Percentiles rank a stretch among this genome's conserved stretches.
phyloP scores from a whole-genome alignment of 148 eudicot species.

The Cornus controversa region DNA sequence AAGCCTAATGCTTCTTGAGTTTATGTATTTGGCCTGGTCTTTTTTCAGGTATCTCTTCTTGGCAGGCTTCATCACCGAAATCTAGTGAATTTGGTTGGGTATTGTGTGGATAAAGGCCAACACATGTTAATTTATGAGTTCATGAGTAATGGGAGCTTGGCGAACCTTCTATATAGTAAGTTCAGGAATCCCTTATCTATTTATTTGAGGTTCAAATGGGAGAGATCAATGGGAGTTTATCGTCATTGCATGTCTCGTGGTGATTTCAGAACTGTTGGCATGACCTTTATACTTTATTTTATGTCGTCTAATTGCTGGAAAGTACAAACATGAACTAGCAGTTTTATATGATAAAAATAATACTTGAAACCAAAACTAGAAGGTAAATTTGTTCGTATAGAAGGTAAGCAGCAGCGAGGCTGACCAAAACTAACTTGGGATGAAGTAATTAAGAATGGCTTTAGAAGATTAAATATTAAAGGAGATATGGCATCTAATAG shows the following conservation, averaged over 20 bases:
- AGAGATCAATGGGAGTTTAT: not conserved
- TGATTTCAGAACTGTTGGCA: not conserved
- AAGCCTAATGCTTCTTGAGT: not conserved
- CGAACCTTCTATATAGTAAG: conserved; percentile 75
- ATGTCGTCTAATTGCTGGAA: not conserved
- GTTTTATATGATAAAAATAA: not conserved
- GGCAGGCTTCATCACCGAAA: conserved; percentile 96
- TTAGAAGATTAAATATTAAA: too few relatives aligned
- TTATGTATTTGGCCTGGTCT: not conserved
- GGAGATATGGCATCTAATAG: too few relatives aligned
- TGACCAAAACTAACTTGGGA: too few relatives aligned
- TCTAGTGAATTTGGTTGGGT: conserved; percentile 95
- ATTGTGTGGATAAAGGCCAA: conserved; percentile 94
- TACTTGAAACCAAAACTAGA: too few relatives aligned
- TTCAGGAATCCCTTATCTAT: not conserved
- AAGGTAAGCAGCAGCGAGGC: too few relatives aligned
- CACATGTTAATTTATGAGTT: conserved; percentile 85
- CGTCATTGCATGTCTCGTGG: not conserved
- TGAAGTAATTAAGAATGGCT: too few relatives aligned
- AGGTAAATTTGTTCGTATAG: too few relatives aligned
- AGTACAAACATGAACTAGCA: not conserved
- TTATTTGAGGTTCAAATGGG: not conserved
- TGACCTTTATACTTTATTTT: not conserved
- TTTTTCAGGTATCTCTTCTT: conserved; percentile 78
- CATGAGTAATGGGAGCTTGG: conserved; percentile 98